A percentile compares a stretch with the other conserved stretches of the same genome.
Evolutionary conservation across 306 rosid species (phyloP).

Genomic region (Vigna nakashimae): DNA sequence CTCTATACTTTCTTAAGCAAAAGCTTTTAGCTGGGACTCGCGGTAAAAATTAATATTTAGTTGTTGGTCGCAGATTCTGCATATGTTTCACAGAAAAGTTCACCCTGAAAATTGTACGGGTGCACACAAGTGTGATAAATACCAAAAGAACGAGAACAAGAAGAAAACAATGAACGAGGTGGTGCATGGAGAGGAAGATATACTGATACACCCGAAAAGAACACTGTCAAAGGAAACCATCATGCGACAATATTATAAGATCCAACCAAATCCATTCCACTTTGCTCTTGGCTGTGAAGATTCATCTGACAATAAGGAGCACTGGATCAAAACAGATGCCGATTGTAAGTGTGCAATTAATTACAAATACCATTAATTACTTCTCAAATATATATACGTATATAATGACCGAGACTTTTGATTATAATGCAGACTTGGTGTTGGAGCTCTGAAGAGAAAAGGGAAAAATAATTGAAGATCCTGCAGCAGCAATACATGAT

Average conservation of each 20-base stretch:
- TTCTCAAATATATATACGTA: too few species aligned
- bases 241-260: slow-evolving; percentile 53
- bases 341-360: slow-evolving; percentile 70
- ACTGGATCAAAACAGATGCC: slow-evolving; percentile 92
- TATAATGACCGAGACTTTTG: not conserved
- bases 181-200: slow-evolving; percentile 62
- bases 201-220: slow-evolving; percentile 52
- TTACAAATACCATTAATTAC: not conserved
- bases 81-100: slow-evolving; percentile 83
- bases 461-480: slow-evolving; percentile 8
- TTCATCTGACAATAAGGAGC: slow-evolving; percentile 72
- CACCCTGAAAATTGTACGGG: slow-evolving; percentile 72
- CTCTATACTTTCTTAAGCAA: too few species aligned
- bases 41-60: too few species aligned
- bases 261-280: slow-evolving; percentile 62
- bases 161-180: slow-evolving; percentile 59
- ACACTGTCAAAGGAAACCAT: slow-evolving; percentile 57
- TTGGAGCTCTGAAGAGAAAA: slow-evolving; percentile 74
- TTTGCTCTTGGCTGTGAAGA: slow-evolving; percentile 56
- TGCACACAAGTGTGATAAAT: slow-evolving; percentile 51
- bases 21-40: too few species aligned
- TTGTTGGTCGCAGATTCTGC: slow-evolving; percentile 76
- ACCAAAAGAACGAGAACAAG: slow-evolving; percentile 57
- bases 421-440: slow-evolving; percentile 64
- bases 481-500: slow-evolving; percentile 22